These are phyloP conservation scores for Paecilomyces niveus DNA, from an alignment of 2,329 filamentous ascomycete species.

Conservation along the genomic window DNA sequence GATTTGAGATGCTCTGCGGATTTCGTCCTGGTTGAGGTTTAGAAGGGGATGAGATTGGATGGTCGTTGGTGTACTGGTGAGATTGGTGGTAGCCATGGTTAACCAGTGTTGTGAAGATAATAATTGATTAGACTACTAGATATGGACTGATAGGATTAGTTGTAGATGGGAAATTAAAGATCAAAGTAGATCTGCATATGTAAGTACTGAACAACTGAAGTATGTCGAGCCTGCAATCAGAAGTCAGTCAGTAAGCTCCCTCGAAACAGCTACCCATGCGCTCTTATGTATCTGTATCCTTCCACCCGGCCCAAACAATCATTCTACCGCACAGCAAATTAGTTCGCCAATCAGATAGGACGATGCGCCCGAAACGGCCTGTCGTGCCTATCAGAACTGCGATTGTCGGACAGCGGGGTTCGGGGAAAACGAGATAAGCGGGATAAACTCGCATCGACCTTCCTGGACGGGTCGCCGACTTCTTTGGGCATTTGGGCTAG, in stretches of 20 bases:
- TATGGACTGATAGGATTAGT: neutral
- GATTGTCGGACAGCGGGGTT: neutral
- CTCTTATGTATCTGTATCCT: neutral
- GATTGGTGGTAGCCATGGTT: neutral
- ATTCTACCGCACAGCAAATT: neutral
- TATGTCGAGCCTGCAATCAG: neutral
- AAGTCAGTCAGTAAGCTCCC: neutral
- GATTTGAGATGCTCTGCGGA: neutral
- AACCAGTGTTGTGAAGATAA: neutral
- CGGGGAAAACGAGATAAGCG: neutral
- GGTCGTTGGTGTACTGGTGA: neutral
- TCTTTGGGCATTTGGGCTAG: neutral
- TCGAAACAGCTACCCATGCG: neutral
- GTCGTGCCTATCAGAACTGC: neutral
- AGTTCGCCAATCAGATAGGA: neutral
- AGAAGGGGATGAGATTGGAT: constrained; percentile 1
- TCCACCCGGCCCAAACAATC: neutral
- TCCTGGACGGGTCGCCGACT: neutral
- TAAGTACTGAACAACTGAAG: neutral
- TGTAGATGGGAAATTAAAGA: too few relatives aligned
- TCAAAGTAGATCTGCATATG: too few relatives aligned
- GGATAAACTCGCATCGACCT: neutral
- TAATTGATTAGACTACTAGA: neutral
- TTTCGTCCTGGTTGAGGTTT: constrained; percentile 1
- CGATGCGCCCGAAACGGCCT: neutral